Evolutionary conservation across 495 filamentous ascomycete genomes (phyloP).

Genomic region (Tuber melanosporum): DNA sequence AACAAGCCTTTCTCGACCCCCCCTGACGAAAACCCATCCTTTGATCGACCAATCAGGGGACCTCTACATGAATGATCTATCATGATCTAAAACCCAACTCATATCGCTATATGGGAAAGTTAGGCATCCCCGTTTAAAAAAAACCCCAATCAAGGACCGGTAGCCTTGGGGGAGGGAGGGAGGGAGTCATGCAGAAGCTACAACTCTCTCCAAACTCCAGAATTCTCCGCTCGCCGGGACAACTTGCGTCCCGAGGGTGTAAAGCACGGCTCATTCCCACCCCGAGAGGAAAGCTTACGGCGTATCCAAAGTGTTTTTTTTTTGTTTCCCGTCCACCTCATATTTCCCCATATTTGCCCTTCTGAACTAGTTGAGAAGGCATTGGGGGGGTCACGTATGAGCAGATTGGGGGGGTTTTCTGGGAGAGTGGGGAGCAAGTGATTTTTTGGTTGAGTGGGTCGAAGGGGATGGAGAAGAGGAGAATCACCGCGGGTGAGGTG

Average conservation of each 20-base stretch:
- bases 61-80: not conserved
- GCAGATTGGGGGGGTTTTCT: constrained; percentile 48
- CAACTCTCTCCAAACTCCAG: constrained; percentile 41
- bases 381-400: constrained; percentile 20
- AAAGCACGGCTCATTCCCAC: constrained; percentile 44
- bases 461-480: too few relatives aligned
- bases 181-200: constrained; percentile 48
- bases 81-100: not conserved
- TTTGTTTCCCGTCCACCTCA: not conserved
- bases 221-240: constrained; percentile 46
- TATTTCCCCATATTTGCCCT: not conserved
- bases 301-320: constrained; percentile 37
- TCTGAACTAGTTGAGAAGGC: constrained; percentile 7
- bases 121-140: too few relatives aligned
- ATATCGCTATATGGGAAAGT: constrained; percentile 15
- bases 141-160: too few relatives aligned
- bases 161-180: not conserved
- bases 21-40: constrained; percentile 30
- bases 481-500: not conserved
- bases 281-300: constrained; percentile 53
- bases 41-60: too few relatives aligned
- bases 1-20: constrained; percentile 44
- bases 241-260: constrained; percentile 53
- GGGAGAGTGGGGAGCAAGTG: constrained; percentile 40
- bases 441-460: not conserved